Conservation (phyloP, 2,329 filamentous ascomycete species). For the Eutypa lata region DNA sequence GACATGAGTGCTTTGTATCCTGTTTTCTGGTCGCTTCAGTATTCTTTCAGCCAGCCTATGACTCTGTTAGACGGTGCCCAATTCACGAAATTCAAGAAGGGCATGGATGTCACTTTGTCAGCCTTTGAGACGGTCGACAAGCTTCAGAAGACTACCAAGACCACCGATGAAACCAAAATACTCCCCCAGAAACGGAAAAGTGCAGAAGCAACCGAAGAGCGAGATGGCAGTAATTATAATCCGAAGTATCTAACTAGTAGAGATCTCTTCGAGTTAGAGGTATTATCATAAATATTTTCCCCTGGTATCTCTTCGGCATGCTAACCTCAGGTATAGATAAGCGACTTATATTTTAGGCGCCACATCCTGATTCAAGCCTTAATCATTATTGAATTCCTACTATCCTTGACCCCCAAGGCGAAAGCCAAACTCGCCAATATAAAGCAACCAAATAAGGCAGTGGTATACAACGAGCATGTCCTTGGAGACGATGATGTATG, state of each 20-base stretch:
- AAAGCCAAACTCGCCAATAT: conserved; percentile 74
- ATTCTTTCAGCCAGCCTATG: conserved; percentile 87
- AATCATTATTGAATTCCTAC: conserved; percentile 89
- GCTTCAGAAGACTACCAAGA: conserved; percentile 47
- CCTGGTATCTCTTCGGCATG: conserved; percentile 3
- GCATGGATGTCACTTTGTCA: conserved; percentile 63
- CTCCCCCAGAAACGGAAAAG: conserved; percentile 67
- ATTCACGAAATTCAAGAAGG: conserved; percentile 78
- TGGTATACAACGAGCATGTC: conserved; percentile 74
- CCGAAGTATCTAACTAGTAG: conserved; percentile 98
- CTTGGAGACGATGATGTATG: conserved; percentile 80
- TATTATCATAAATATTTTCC: conserved; percentile 34
- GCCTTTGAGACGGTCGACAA: conserved; percentile 52
- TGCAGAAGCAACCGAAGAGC: conserved; percentile 54
- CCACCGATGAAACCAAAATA: conserved; percentile 60
- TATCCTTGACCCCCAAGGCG: conserved; percentile 80
- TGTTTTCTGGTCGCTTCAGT: conserved; percentile 89
- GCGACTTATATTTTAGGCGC: conserved; percentile 88
- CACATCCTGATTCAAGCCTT: conserved; percentile 94
- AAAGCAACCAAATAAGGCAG: conserved; percentile 73
- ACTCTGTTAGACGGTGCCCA: conserved; percentile 70
- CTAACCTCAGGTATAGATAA: conserved; percentile 57
- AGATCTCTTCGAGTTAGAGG: conserved; percentile 93
- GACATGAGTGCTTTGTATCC: conserved; percentile 78
- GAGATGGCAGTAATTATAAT: conserved; percentile 77